A percentile compares a stretch with the other conserved stretches of the same genome.
Conservation (phyloP, 1,284 basidiomycete species). For the Omphalotus olearius region DNA sequence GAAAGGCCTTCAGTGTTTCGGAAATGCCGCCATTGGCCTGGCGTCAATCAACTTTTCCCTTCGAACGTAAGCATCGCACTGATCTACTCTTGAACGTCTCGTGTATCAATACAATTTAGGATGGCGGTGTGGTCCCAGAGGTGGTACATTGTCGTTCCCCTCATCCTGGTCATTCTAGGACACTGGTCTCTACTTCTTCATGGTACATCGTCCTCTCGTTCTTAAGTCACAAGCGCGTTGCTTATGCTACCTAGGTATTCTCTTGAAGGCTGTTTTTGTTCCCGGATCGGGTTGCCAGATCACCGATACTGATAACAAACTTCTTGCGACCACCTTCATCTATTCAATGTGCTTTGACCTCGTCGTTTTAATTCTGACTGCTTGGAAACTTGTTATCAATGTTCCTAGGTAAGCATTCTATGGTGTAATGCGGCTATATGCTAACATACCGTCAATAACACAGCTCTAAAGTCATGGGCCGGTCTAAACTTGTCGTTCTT, state of each 20-base stretch:
- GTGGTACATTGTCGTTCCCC: constrained; percentile 49
- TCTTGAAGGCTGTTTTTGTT: constrained; percentile 55
- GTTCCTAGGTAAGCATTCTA: constrained; percentile 10
- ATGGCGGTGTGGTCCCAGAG: constrained; percentile 70
- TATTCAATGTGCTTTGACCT: constrained; percentile 74
- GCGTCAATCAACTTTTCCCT: constrained; percentile 79
- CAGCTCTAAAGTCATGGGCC: constrained; percentile 23
- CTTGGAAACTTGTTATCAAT: constrained; percentile 48
- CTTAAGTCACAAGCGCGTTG: not conserved
- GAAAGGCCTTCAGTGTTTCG: constrained; percentile 34
- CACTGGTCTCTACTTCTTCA: constrained; percentile 79
- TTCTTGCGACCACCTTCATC: constrained; percentile 63
- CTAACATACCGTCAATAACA: not conserved
- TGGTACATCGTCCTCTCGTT: constrained; percentile 34
- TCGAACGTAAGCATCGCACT: constrained; percentile 48
- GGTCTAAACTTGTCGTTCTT: constrained; percentile 55
- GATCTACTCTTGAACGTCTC: constrained; percentile 14
- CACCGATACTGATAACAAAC: constrained; percentile 39
- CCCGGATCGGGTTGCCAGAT: constrained; percentile 48
- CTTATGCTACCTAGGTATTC: constrained; percentile 38
- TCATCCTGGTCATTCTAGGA: constrained; percentile 60
- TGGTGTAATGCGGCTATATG: constrained; percentile 14
- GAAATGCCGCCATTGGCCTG: constrained; percentile 68
- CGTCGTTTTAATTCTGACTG: constrained; percentile 53
- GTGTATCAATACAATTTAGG: constrained; percentile 26